Conservation (phyloP, 805 yeast genomes). For the Pichia membranifaciens region DNA sequence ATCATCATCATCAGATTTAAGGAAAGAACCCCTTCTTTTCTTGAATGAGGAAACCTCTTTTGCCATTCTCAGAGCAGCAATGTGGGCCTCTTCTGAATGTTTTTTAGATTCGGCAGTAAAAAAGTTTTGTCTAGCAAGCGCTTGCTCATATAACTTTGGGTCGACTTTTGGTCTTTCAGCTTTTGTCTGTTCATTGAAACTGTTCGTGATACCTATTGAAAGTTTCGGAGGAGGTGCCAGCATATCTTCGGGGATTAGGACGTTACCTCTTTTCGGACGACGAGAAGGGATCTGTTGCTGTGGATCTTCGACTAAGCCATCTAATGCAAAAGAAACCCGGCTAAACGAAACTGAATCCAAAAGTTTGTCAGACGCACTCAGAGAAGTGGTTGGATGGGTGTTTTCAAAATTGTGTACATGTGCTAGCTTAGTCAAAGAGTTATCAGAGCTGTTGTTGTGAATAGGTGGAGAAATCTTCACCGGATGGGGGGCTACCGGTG, state of each 20-base stretch:
- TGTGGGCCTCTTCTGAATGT: constrained; percentile 73
- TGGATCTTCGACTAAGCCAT: constrained; percentile 45
- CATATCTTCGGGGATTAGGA: constrained; percentile 60
- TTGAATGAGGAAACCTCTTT: constrained; percentile 52
- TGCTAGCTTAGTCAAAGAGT: neutral
- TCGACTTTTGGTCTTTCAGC: constrained; percentile 30
- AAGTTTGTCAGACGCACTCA: neutral
- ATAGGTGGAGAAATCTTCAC: neutral
- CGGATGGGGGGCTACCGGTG: neutral
- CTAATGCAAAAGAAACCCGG: constrained; percentile 48
- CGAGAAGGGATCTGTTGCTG: constrained; percentile 59
- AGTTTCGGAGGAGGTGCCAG: constrained; percentile 56
- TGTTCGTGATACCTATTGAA: constrained; percentile 60
- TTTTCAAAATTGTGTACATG: neutral
- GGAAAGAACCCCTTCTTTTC: constrained; percentile 18
- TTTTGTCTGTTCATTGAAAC: constrained; percentile 30
- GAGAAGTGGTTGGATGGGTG: neutral
- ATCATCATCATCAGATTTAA: constrained; percentile 23
- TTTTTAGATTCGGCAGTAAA: constrained; percentile 57
- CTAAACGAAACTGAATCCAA: constrained; percentile 33
- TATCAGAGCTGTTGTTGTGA: neutral
- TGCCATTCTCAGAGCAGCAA: constrained; percentile 64
- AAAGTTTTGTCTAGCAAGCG: constrained; percentile 51
- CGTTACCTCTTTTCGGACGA: constrained; percentile 48
- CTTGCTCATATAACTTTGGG: constrained; percentile 46